A percentile compares a stretch with the other conserved stretches of the same genome.
phyloP scores from a whole-genome alignment of 2,329 filamentous ascomycete genomes.

The Cercospora janseana region DNA sequence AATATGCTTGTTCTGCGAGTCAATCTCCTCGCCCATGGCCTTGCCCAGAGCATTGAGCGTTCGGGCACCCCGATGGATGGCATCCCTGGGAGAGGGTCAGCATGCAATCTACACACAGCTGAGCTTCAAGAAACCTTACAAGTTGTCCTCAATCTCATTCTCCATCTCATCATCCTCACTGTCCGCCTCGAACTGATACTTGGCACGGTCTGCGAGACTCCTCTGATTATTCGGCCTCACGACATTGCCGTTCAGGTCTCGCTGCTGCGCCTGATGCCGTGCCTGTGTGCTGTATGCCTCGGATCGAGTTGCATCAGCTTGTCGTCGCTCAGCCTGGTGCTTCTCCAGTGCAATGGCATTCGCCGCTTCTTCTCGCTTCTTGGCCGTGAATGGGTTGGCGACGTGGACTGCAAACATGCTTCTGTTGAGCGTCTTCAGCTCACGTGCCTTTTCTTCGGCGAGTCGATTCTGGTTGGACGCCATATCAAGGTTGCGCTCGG shows the following conservation, averaged over 20 bases:
- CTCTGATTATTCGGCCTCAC: constrained; percentile 53
- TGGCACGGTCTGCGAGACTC: constrained; percentile 61
- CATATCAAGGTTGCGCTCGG: constrained; percentile 77
- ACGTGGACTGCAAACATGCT: constrained; percentile 74
- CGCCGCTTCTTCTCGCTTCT: constrained; percentile 56
- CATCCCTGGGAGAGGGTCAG: constrained; percentile 39
- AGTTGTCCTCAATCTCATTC: constrained; percentile 45
- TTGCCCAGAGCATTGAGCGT: constrained; percentile 71
- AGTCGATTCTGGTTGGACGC: constrained; percentile 69
- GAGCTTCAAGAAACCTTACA: constrained; percentile 20
- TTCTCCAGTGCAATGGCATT: constrained; percentile 70
- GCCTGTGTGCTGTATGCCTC: constrained; percentile 56
- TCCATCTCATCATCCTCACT: constrained; percentile 65
- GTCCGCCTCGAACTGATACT: constrained; percentile 78
- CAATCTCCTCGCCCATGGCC: constrained; percentile 72
- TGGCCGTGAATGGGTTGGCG: constrained; percentile 61
- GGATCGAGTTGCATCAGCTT: constrained; percentile 55
- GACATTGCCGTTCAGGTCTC: constrained; percentile 46
- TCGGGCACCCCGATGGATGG: constrained; percentile 60
- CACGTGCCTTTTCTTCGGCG: constrained; percentile 75
- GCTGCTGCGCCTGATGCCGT: constrained; percentile 63
- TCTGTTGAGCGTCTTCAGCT: constrained; percentile 80
- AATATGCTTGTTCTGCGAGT: constrained; percentile 74
- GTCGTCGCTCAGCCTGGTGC: constrained; percentile 56
- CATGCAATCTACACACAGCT: neutral